A percentile compares a stretch with the other conserved stretches of the same genome.
Evolutionary conservation across 495 filamentous ascomycete genomes (phyloP).

Genomic region (Immersiella caudata): DNA sequence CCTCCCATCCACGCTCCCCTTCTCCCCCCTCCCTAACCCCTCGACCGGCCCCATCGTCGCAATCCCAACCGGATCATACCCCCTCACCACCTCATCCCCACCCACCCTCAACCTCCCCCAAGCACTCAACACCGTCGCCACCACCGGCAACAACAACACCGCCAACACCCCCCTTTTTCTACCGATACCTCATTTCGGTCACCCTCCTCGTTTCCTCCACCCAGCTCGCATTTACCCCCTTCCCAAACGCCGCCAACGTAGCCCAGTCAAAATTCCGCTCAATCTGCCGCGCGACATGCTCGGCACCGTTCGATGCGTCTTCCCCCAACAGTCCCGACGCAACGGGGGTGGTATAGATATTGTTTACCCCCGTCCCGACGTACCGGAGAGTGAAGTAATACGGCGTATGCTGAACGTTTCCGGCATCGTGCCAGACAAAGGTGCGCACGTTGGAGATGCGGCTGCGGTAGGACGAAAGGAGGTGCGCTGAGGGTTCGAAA

Average conservation of each 20-base stretch:
- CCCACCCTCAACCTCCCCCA: background rate
- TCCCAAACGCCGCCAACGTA: background rate
- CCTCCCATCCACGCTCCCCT: too few relatives aligned
- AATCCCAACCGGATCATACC: conserved; percentile 2
- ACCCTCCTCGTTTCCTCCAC: background rate
- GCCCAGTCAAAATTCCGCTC: conserved; percentile 1
- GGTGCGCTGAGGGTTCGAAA: background rate
- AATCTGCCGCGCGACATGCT: background rate
- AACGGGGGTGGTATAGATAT: background rate
- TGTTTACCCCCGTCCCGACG: background rate
- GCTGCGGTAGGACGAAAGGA: background rate
- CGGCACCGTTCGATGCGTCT: background rate
- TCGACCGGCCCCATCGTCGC: background rate
- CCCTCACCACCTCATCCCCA: background rate
- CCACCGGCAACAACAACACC: background rate
- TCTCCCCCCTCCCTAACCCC: background rate
- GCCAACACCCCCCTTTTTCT: background rate
- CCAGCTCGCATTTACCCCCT: background rate
- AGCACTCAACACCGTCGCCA: background rate
- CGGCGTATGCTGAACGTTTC: background rate
- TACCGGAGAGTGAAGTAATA: background rate
- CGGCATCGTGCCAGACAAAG: background rate
- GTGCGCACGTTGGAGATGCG: background rate
- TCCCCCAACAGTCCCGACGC: background rate
- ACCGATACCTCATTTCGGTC: background rate